Percentiles rank a stretch among this genome's conserved stretches.
phyloP scores from a whole-genome alignment of 805 yeast genomes.

The Torulaspora delbrueckii region DNA sequence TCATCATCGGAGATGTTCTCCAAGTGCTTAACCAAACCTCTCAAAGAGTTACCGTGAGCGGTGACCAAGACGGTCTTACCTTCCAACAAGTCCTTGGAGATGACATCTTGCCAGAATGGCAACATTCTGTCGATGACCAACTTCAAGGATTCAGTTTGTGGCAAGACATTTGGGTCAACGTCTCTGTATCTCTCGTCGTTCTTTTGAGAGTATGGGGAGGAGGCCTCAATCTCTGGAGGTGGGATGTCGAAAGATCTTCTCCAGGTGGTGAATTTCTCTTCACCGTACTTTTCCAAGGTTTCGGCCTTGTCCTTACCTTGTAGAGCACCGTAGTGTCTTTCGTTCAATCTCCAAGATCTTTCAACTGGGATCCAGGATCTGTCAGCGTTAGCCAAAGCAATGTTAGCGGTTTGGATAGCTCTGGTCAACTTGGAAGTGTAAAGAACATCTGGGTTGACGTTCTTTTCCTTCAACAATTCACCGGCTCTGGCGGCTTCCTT shows the following conservation, averaged over 20 bases:
- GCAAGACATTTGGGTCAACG: constrained; percentile 80
- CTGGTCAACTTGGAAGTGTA: constrained; percentile 89
- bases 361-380: constrained; percentile 85
- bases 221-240: constrained; percentile 81
- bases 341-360: constrained; percentile 97
- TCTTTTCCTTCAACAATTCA: constrained; percentile 80
- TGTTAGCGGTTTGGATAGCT: constrained; percentile 96
- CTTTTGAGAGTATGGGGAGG: constrained; percentile 76
- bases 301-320: constrained; percentile 98
- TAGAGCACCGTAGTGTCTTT: constrained; percentile 98
- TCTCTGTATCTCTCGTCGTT: constrained; percentile 81
- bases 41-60: constrained; percentile 98
- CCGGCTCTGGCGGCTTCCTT: constrained; percentile 94
- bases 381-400: constrained; percentile 85
- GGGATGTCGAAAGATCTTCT: constrained; percentile 97
- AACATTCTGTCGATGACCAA: constrained; percentile 93
- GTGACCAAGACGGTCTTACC: constrained; percentile 91
- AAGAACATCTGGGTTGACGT: constrained; percentile 77
- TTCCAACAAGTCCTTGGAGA: constrained; percentile 72
- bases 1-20: constrained; percentile 89
- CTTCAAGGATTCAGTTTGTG: constrained; percentile 91
- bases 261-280: constrained; percentile 92
- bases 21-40: constrained; percentile 94
- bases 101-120: constrained; percentile 95
- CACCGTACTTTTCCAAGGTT: constrained; percentile 80